Evolutionary conservation across 2,329 filamentous ascomycete genomes (phyloP).

Genomic region (Tricladium varicosporioides): DNA sequence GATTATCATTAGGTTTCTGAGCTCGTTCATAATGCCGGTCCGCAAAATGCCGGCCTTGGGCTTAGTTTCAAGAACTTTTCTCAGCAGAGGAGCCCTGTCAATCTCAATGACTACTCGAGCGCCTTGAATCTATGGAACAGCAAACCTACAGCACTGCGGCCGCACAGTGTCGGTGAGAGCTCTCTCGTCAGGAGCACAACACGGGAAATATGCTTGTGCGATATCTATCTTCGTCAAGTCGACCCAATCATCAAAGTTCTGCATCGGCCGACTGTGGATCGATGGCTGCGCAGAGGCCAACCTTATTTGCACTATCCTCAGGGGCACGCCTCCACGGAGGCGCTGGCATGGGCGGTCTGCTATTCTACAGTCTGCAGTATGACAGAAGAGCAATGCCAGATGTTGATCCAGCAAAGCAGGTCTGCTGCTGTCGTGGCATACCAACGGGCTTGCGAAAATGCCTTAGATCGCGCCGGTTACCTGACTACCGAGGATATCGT

Average conservation of each 20-base stretch:
- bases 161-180: too few species aligned
- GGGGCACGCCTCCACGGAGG: neutral
- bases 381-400: neutral
- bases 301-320: neutral
- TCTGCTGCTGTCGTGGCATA: neutral
- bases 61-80: too few species aligned
- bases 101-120: too few species aligned
- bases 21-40: too few species aligned
- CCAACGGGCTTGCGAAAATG: neutral
- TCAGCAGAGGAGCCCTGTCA: too few species aligned
- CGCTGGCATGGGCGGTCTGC: neutral
- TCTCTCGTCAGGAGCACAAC: too few species aligned
- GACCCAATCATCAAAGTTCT: conserved; percentile 1
- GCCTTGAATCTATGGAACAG: too few species aligned
- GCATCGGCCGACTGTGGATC: neutral
- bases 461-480: neutral
- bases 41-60: too few species aligned
- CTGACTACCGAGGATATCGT: neutral
- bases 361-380: neutral
- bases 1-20: too few species aligned
- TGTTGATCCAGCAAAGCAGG: neutral
- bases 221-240: neutral
- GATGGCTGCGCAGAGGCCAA: neutral
- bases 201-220: too few species aligned
- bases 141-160: too few species aligned